These are phyloP conservation scores for Rhodotorula toruloides DNA, from an alignment of 768 basidiomycete species.

Conservation along the genomic window DNA sequence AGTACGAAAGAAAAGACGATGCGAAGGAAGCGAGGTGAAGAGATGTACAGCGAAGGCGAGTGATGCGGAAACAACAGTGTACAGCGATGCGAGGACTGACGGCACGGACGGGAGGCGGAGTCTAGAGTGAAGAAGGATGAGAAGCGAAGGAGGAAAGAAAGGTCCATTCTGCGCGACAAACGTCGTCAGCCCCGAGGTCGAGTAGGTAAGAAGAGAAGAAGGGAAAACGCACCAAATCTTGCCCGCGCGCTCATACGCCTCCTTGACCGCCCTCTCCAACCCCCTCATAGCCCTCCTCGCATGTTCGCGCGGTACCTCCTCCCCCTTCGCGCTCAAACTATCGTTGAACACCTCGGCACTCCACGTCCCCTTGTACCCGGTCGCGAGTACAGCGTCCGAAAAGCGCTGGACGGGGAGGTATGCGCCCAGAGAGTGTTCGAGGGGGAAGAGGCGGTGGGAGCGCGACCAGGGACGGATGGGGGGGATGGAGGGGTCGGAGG, in stretches of 20 bases:
- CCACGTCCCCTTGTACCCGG: conserved; percentile 49
- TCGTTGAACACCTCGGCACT: conserved; percentile 51
- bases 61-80: too few species aligned
- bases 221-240: neutral
- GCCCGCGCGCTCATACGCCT: conserved; percentile 8
- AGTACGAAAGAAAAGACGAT: neutral
- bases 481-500: conserved; percentile 36
- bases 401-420: conserved; percentile 49
- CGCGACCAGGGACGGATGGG: conserved; percentile 48
- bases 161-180: neutral
- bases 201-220: neutral
- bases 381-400: conserved; percentile 45
- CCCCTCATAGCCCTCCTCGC: conserved; percentile 29
- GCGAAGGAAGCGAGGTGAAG: neutral
- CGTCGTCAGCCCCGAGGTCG: neutral
- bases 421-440: conserved; percentile 44
- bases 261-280: neutral
- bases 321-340: conserved; percentile 37
- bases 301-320: conserved; percentile 27
- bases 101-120: too few species aligned
- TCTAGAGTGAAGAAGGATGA: too few species aligned
- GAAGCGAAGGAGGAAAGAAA: neutral
- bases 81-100: too few species aligned
- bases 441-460: conserved; percentile 49
- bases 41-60: neutral